Conservation (phyloP, 768 basidiomycete species). For the Kwoniella pini region DNA sequence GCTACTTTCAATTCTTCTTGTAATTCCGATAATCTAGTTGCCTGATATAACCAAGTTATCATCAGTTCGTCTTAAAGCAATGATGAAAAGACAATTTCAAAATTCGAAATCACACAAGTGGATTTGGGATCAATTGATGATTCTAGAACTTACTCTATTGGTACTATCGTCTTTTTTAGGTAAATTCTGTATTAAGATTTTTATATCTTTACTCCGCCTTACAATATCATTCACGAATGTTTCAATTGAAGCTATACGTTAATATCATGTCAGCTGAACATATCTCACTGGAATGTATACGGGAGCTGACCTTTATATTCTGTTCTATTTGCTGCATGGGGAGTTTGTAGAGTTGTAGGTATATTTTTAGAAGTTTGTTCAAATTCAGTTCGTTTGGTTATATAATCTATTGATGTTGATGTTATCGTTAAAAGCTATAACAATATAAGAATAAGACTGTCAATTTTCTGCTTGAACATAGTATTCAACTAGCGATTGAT, state of each 20-base stretch:
- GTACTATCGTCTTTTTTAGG: slow-evolving; percentile 40
- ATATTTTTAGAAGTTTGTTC: slow-evolving; percentile 38
- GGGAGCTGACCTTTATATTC: slow-evolving; percentile 41
- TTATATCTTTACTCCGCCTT: slow-evolving; percentile 42
- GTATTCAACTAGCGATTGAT: too few relatives aligned
- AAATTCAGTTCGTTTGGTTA: slow-evolving; percentile 44
- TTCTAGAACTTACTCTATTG: slow-evolving; percentile 28
- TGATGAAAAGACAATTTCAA: too few relatives aligned
- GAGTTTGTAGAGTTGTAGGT: slow-evolving; percentile 32
- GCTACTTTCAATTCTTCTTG: slow-evolving; percentile 39
- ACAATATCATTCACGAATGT: slow-evolving; percentile 45
- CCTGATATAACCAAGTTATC: too few relatives aligned
- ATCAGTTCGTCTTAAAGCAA: too few relatives aligned
- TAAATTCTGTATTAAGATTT: slow-evolving; percentile 37
- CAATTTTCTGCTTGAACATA: too few relatives aligned
- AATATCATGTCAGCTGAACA: not conserved
- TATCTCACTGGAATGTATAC: not conserved
- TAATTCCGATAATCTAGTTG: slow-evolving; percentile 32
- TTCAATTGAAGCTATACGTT: slow-evolving; percentile 35
- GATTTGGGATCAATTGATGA: too few relatives aligned
- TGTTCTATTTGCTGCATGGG: slow-evolving; percentile 22
- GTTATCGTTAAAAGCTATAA: slow-evolving; percentile 48
- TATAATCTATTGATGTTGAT: slow-evolving; percentile 48
- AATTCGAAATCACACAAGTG: too few relatives aligned
- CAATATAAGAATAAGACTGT: too few relatives aligned